Conservation (phyloP, 257 asterid genomes). For the Ilex aquifolium region DNA sequence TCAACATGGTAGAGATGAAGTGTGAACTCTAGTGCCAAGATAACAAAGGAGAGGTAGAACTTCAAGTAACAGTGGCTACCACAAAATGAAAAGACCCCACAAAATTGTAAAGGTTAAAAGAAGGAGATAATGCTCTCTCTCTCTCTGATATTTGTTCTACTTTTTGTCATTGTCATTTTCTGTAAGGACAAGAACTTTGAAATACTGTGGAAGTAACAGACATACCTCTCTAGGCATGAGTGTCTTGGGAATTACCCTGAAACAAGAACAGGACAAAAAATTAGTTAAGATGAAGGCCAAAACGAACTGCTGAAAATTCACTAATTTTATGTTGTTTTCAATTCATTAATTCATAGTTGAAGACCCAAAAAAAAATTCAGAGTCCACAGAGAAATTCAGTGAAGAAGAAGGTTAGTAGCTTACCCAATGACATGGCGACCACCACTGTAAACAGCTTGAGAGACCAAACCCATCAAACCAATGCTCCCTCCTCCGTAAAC, state of each 20-base stretch:
- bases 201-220: neutral
- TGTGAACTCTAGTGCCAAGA: slow-evolving; percentile 9
- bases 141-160: neutral
- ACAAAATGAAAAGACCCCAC: neutral
- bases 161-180: neutral
- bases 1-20: neutral
- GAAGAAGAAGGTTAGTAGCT: neutral
- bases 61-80: slow-evolving; percentile 13
- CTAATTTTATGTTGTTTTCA: neutral
- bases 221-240: slow-evolving; percentile 36
- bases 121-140: too few relatives aligned
- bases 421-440: slow-evolving; percentile 42
- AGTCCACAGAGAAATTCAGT: neutral
- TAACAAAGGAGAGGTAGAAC: slow-evolving; percentile 22
- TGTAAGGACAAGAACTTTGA: neutral
- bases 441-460: slow-evolving; percentile 33
- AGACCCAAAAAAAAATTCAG: too few relatives aligned
- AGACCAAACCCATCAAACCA: slow-evolving; percentile 38
- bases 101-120: neutral
- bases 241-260: slow-evolving; percentile 34
- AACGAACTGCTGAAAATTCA: neutral
- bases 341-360: too few relatives aligned
- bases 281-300: neutral
- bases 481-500: slow-evolving; percentile 44
- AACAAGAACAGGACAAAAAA: slow-evolving; percentile 17